A percentile compares a stretch with the other conserved stretches of the same genome.
phyloP scores from a whole-genome alignment of 2,329 filamentous ascomycete genomes.

The Xylaria sp. region DNA sequence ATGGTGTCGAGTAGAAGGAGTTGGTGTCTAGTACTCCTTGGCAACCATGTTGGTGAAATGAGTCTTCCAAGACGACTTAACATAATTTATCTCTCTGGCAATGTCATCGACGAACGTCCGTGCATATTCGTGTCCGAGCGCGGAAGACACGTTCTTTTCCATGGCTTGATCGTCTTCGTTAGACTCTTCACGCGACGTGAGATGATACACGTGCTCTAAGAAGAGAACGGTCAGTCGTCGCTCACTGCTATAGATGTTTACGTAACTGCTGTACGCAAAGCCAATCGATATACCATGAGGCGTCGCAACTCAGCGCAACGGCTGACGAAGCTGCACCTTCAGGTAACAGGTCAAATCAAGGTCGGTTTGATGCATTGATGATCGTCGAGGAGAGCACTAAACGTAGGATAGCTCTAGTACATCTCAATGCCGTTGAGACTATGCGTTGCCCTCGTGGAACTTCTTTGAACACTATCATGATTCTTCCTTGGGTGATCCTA shows the following conservation, averaged over 20 bases:
- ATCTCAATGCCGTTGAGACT: not conserved
- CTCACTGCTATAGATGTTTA: not conserved
- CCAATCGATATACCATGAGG: not conserved
- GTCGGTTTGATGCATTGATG: not conserved
- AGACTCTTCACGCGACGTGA: not conserved
- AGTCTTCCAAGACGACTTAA: not conserved
- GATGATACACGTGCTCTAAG: not conserved
- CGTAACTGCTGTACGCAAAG: not conserved
- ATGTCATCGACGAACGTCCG: not conserved
- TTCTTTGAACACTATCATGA: not conserved
- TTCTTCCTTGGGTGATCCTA: not conserved
- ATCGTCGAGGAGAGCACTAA: not conserved
- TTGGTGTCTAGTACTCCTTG: not conserved
- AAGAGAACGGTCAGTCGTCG: not conserved
- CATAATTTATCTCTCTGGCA: not conserved
- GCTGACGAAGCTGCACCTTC: not conserved
- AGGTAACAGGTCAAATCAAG: not conserved
- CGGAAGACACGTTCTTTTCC: not conserved
- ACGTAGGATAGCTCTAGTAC: not conserved
- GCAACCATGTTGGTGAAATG: not conserved
- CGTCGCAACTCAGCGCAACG: too few species aligned
- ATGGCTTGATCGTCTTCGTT: not conserved
- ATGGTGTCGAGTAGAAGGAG: not conserved
- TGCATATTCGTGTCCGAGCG: conserved; percentile 7
- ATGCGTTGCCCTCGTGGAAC: not conserved